These are phyloP conservation scores for Colletotrichum musae DNA, from an alignment of 2,329 filamentous ascomycete genomes.

Conservation along the genomic window DNA sequence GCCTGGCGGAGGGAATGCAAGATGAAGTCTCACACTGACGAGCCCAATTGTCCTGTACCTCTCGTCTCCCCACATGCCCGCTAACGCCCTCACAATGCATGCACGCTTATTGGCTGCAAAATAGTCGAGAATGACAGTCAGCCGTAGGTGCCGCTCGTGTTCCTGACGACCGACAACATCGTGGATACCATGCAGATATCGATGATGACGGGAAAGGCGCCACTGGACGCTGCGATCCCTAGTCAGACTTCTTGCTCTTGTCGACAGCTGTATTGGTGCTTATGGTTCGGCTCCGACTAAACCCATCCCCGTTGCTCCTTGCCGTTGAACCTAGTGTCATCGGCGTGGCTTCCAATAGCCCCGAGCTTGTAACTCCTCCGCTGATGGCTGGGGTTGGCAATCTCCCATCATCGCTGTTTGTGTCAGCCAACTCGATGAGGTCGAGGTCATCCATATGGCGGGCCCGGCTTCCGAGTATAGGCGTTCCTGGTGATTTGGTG, in stretches of 20 bases:
- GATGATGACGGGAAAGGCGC: background rate
- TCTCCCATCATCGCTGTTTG: conserved; percentile 68
- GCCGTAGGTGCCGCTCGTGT: too few relatives aligned
- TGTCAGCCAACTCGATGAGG: conserved; percentile 80
- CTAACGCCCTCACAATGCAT: conserved; percentile 35
- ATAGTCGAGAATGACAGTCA: too few relatives aligned
- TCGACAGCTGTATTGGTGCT: conserved; percentile 50
- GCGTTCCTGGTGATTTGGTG: conserved; percentile 70
- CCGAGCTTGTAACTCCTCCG: conserved; percentile 42
- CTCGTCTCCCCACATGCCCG: conserved; percentile 13
- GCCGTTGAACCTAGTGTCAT: conserved; percentile 52
- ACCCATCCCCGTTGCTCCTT: conserved; percentile 55
- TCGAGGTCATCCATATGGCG: conserved; percentile 67
- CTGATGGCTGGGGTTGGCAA: conserved; percentile 40
- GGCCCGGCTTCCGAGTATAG: conserved; percentile 55
- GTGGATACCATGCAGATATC: background rate
- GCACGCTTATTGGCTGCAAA: too few relatives aligned
- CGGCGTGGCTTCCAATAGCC: conserved; percentile 50
- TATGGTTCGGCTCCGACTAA: conserved; percentile 50
- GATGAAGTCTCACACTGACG: too few relatives aligned
- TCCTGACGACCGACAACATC: background rate
- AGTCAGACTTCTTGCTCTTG: conserved; percentile 65
- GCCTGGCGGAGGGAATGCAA: too few relatives aligned
- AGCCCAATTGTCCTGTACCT: background rate
- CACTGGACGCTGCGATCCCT: conserved; percentile 16